phyloP scores from a whole-genome alignment of 768 basidiomycete genomes.

The Grammothele lineata region DNA sequence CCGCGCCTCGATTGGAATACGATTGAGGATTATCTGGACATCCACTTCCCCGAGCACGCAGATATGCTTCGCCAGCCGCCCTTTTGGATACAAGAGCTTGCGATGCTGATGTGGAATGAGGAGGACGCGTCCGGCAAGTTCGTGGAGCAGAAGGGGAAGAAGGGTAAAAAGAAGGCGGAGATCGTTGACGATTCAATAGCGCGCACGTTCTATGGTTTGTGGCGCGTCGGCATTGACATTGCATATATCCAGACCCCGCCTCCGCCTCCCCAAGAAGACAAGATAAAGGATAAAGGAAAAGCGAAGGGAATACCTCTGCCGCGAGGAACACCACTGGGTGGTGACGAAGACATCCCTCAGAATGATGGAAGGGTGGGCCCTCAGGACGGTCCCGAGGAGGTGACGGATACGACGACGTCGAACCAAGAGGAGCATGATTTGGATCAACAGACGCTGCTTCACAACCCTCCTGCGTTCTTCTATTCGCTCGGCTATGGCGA shows the following conservation, averaged over 20 bases:
- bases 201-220: slow-evolving; percentile 43
- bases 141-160: slow-evolving; percentile 16
- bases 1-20: slow-evolving; percentile 32
- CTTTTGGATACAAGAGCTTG: slow-evolving; percentile 36
- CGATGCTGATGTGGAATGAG: slow-evolving; percentile 2
- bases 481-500: no score
- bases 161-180: slow-evolving; percentile 11
- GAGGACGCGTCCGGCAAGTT: slow-evolving; percentile 11
- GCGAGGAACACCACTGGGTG: no score
- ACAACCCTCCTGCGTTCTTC: no score
- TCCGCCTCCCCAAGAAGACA: background rate
- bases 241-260: slow-evolving; percentile 36
- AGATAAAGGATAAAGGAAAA: background rate
- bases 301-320: no score
- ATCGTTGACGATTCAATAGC: background rate
- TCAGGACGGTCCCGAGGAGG: no score
- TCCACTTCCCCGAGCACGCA: slow-evolving; percentile 46
- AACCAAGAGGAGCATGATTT: no score
- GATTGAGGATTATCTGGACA: slow-evolving; percentile 38
- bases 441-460: no score
- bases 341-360: no score
- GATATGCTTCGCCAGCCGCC: slow-evolving; percentile 41
- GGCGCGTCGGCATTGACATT: slow-evolving; percentile 45
- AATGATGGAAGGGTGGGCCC: no score
- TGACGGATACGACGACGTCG: no score